Conservation (phyloP, 108 stramenopile genomes). For the Pseudonitzschia pungens region DNA sequence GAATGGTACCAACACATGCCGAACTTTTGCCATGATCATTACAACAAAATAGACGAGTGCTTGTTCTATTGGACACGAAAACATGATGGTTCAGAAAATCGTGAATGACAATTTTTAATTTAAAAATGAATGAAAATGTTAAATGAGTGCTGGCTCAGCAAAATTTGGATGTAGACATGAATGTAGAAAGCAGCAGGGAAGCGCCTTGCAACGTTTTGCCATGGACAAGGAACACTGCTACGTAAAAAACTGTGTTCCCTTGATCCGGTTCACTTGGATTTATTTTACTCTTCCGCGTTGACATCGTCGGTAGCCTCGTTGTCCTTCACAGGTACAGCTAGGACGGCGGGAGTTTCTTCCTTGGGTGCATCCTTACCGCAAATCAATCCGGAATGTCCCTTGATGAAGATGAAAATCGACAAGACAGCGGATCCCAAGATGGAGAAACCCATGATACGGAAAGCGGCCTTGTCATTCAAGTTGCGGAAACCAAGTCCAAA, state of each 20-base stretch:
- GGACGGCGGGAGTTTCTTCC: background rate
- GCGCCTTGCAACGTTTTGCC: no score
- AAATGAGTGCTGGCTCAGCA: background rate
- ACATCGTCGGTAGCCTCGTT: slow-evolving; percentile 5
- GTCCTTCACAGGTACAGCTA: slow-evolving; percentile 11
- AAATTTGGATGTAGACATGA: background rate
- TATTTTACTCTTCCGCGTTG: slow-evolving; percentile 4
- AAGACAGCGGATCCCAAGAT: slow-evolving; percentile 51
- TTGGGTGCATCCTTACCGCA: slow-evolving; percentile 19
- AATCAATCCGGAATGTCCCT: slow-evolving; percentile 48
- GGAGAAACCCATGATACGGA: slow-evolving; percentile 46
- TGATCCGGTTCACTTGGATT: background rate
- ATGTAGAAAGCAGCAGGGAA: background rate
- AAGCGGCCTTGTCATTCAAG: slow-evolving; percentile 42
- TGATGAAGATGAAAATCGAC: slow-evolving; percentile 45
- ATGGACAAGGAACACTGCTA: no score
- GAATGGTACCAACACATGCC: no score
- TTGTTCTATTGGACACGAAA: no score
- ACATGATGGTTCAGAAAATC: no score
- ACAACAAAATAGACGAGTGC: no score
- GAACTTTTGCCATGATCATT: no score
- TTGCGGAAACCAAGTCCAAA: slow-evolving; percentile 60
- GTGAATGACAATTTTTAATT: background rate
- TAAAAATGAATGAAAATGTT: background rate
- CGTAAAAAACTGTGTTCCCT: background rate